Evolutionary conservation across 2,329 filamentous ascomycete genomes (phyloP).

Genomic region (Fusarium tjaetaba): DNA sequence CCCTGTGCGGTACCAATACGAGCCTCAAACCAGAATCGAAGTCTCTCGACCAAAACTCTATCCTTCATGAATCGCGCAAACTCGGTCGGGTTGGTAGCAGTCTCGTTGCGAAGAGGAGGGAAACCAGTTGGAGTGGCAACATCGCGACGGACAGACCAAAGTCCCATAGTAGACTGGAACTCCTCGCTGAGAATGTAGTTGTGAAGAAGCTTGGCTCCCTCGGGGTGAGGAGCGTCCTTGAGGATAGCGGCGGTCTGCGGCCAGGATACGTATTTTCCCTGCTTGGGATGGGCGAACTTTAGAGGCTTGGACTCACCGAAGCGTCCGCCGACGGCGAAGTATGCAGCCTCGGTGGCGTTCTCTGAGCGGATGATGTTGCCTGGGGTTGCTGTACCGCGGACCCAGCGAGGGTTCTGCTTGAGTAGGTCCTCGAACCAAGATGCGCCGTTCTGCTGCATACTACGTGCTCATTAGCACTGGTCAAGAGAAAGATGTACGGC

Average conservation of each 20-base stretch:
- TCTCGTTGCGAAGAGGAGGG: constrained; percentile 8
- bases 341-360: constrained; percentile 47
- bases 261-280: constrained; percentile 59
- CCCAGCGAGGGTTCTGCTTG: constrained; percentile 61
- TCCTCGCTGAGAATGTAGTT: constrained; percentile 20
- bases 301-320: constrained; percentile 20
- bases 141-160: constrained; percentile 24
- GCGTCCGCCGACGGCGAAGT: constrained; percentile 44
- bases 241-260: constrained; percentile 58
- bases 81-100: constrained; percentile 12
- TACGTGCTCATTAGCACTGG: constrained; percentile 5
- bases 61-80: constrained; percentile 20
- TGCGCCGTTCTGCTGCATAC: constrained; percentile 53
- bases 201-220: constrained; percentile 26
- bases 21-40: constrained; percentile 22
- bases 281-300: constrained; percentile 45
- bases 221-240: constrained; percentile 25
- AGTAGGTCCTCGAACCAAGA: constrained; percentile 60
- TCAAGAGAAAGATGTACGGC: too few relatives aligned
- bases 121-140: background rate
- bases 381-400: constrained; percentile 60
- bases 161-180: background rate
- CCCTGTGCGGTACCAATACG: constrained; percentile 7
- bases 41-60: constrained; percentile 6
- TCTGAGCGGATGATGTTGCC: constrained; percentile 44